Evolutionary conservation across 768 basidiomycete genomes (phyloP), one percentile per base, ranked within the genome.

Genomic region (Amanita jacksonii): DNA sequence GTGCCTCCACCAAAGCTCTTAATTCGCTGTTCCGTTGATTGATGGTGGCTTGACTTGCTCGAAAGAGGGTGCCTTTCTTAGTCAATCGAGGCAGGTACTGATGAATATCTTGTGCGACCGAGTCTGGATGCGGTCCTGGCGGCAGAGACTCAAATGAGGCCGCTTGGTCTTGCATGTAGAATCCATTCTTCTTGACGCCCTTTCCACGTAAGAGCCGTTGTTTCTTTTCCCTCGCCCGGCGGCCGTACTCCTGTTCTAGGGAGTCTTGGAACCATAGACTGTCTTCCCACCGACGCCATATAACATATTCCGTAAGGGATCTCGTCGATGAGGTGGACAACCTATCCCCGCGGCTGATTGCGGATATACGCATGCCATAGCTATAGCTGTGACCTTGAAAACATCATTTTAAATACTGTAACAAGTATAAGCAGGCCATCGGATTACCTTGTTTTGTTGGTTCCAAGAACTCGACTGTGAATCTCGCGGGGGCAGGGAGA

Each of bases 61-160:
- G 75, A 59, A 90, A 90, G 32, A 90, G 52, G 0, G 78, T 78
- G 3, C 75, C 80, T 54, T 80, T 85, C 61, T 80, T 84, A 2
- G 76, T 73, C 31, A 90, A 68, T 43, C 67, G 68, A 15, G 87
- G 87, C 2, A 90, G 56, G 52, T 77, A 61, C 4, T 72, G 52
- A 53, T 87, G 84, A 32, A 88, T 70, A 47, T 84, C 74, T 40
- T 67, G 72, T n/a, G 78, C 77, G 33, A 89, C 73, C 10, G 79
- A 78, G 38, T 73, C 74, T 4, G 85, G 84, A 52, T 85, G 72
- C n/a, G 86, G 86, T 6, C 85, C 87, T 5, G 83, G 81, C 9
- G 87, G 87, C 15, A 90, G 70, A 1, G 85, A 88, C 41, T 89
- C 87, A 68, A 82, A 90, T 10, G 87, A 89, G 1, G 87, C 79